Evolutionary conservation across 495 filamentous ascomycete genomes (phyloP).

Genomic region (Penicillium fimorum): DNA sequence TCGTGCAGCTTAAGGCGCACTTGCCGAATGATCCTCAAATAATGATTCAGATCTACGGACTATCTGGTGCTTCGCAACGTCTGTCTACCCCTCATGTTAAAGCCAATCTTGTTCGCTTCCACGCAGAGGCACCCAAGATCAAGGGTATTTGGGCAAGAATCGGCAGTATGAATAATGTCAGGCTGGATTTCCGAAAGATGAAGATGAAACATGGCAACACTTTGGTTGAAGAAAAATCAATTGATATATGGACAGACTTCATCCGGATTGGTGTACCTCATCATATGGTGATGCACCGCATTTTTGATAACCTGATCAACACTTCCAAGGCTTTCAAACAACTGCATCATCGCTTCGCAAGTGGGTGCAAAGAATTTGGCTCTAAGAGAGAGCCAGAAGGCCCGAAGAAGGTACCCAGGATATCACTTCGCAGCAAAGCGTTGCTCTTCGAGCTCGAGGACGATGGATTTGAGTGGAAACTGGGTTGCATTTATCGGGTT

Average conservation of each 20-base stretch:
- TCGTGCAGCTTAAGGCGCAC: slow-evolving; percentile 83
- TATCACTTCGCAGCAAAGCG: slow-evolving; percentile 77
- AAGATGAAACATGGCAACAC: slow-evolving; percentile 62
- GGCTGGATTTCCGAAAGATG: slow-evolving; percentile 74
- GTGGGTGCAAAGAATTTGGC: slow-evolving; percentile 81
- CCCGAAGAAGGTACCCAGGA: slow-evolving; percentile 79
- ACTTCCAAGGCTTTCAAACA: slow-evolving; percentile 83
- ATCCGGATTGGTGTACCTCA: slow-evolving; percentile 91
- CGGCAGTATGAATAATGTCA: slow-evolving; percentile 74
- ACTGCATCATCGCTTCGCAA: slow-evolving; percentile 86
- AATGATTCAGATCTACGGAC: slow-evolving; percentile 81
- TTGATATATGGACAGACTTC: slow-evolving; percentile 82
- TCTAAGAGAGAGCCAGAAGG: slow-evolving; percentile 77
- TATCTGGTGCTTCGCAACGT: slow-evolving; percentile 80
- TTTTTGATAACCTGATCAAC: slow-evolving; percentile 91
- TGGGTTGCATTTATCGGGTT: slow-evolving; percentile 85
- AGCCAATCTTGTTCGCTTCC: slow-evolving; percentile 74
- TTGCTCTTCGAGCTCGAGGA: slow-evolving; percentile 91
- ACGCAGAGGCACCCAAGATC: slow-evolving; percentile 81
- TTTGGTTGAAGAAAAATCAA: slow-evolving; percentile 70
- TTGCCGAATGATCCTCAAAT: slow-evolving; percentile 84
- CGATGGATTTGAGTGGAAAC: slow-evolving; percentile 94
- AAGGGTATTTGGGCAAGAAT: slow-evolving; percentile 80
- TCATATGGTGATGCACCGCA: slow-evolving; percentile 83
- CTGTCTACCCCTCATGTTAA: slow-evolving; percentile 78